Base-by-base conservation (phyloP, 306 rosid species). In the Prunus padus region DNA sequence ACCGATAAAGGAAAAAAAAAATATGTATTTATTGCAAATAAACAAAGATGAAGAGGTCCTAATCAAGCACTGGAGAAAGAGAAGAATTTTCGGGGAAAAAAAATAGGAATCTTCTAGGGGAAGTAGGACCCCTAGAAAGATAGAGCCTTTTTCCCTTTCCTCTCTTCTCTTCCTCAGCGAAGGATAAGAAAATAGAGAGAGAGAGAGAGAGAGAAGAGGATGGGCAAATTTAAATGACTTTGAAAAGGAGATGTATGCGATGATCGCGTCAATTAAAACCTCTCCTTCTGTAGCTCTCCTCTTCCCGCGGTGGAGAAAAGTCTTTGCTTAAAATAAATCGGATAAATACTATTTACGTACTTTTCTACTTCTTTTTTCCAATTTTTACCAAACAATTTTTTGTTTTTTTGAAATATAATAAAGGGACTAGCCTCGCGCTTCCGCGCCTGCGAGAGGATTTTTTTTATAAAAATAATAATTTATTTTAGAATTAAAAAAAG, bases 261-360 rank as follows among this genome's bases (percentile, higher is more conserved):
- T 76, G 80, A 76, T 67, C 75, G 33, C 22, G 70, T 69, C 26
- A 46, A 77, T 45, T 30, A 19, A 23, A 42, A 40, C 25, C 72
- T 47, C 50, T n/a, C 44, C 19, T 69, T 49, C 22, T 26, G 26
- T 23, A 15, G 42, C 73, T 68, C 5, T 14, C 42, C 19, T 7
- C 14, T 18, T 46, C 47, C 76, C 67, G 64, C 67, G 65, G 65
- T 5, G 65, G 37, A 60, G 37, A 59, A 13, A 14, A 59, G 37
- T 4, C 26, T 55, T 4, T 20, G 14, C 61, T 55, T 55, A 8
- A 55, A 55, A 55, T 3, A 55, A 20, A 55, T 33, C 8, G 40
- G 40, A 33, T 33, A 5, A 7, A 47, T 10, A 15, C 51, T 47
- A 47, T 47, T 47, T 47, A 47, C 18, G 51, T 42, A 42, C 10